Base-by-base conservation (phyloP, 108 stramenopile species). In the Skeletonema marinoi region DNA sequence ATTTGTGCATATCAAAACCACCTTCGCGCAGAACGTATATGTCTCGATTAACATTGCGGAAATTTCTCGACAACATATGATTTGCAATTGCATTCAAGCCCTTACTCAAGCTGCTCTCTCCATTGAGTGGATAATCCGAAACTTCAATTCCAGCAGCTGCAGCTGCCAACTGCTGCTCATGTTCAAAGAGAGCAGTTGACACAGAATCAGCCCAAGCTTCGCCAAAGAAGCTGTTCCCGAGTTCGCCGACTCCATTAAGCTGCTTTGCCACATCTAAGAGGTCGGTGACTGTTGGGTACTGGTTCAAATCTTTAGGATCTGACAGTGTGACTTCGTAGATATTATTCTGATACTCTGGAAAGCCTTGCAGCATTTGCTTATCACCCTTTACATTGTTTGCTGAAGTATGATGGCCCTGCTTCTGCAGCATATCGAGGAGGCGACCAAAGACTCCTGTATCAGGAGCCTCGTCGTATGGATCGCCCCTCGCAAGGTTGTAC, bases 381-480 rank as follows among this genome's bases (percentile, higher is more conserved):
- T 70, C 76, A 19, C 62, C 76, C 1, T 54, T 51, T 0, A 77
- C 60, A 17, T 70, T 50, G 25, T 71, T 71, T 39, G 76, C 48
- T 17, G 76, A 70, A 60, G 76, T 77, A 19, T 77, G 60, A 29
- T 77, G 62, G 17, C 76, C 76, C 68, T 59, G 60, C 11, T 44
- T 16, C 21, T 46, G 60, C 51, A 80, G 32, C 17, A 56, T 41
- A 78, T 78, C 82, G 39, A 66, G 44, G 25, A 77, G 65, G 35
- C 82, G 60, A 39, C 82, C 82, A 56, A 83, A 66, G 11, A 83
- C 65, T 4, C 82, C 82, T 4, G 82, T 83, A 30, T 73, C 75
- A n/a, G 31, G 17, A 4, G 25, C 36, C 30, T 17, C 67, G 2
- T 68, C 77, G 12, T 56, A 67, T n/a, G 78, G 82, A 69, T 83